Base-by-base conservation (phyloP, 148 eudicot species). In the Mesembryanthemum crystallinum region DNA sequence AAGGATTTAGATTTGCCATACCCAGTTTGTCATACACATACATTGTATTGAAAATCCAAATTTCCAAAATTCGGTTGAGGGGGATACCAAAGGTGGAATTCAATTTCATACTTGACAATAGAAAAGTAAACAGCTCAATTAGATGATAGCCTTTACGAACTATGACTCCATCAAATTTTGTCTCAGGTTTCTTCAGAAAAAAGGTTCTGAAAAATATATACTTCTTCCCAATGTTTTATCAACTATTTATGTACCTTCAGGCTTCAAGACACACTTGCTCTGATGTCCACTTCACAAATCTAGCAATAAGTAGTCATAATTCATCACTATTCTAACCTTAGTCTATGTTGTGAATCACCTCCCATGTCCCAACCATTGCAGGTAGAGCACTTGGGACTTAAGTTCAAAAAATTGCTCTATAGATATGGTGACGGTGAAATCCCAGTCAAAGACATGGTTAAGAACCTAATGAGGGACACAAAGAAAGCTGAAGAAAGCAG, bases 391-490 rank as follows among this genome's bases (percentile, higher is more conserved):
- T 75, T 90, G 76, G 73, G 70, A 43, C 21, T 81, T 76, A 86
- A 81, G 73, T 88, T 91, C 63, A 82, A 79, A 54, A 68, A 76
- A 73, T 45, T 82, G 45, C 67, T 89, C 54, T 64, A 69, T 23
- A 62, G 71, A 60, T 78, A 79, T 24, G 85, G 83, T 27, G 84
- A 82, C 20, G 82, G 58, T 23, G 89, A 89, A 64, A 84, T 91
- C 14, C 84, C 87, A 0, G 52, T 85, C 52, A 86, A 83, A 76
- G 91, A 89, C 62, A 74, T 88, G 85, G 84, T 87, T 18, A 77
- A 82, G 47, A 87, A 79, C 65, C 80, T 91, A 25, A 91, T 91
- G 96, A 87, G 86, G 64, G 89, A 91, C 74, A 74, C 51, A 15
- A 74, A 78, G 28, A 89, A 89, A 73, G 91, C 90, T 64, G 92